phyloP scores from a whole-genome alignment of 1,284 basidiomycete genomes.

The Trichosporon inkin region DNA sequence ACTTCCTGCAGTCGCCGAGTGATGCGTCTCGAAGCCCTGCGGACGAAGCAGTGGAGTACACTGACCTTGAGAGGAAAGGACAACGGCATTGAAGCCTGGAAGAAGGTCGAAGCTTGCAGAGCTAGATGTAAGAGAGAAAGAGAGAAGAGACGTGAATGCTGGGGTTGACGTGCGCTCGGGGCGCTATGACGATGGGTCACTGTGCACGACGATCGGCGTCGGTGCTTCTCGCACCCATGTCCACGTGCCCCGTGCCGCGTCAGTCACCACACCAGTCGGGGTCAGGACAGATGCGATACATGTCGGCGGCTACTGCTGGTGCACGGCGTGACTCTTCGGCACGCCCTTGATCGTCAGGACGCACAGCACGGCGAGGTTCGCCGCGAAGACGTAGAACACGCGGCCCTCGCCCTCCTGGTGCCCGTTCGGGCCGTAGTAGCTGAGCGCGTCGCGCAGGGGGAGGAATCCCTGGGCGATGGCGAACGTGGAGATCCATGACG shows the following conservation, averaged over 20 bases:
- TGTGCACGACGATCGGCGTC: no score
- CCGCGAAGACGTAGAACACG: slow-evolving; percentile 75
- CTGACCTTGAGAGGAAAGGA: no score
- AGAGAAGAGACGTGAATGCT: no score
- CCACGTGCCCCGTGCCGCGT: not conserved
- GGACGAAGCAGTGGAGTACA: no score
- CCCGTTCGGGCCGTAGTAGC: slow-evolving; percentile 34
- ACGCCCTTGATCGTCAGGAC: slow-evolving; percentile 32
- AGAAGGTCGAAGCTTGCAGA: no score
- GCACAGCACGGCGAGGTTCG: slow-evolving; percentile 28
- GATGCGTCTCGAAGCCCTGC: no score
- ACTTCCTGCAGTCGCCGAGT: no score
- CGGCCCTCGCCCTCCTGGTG: slow-evolving; percentile 61
- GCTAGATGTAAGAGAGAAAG: no score
- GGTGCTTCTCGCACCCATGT: no score
- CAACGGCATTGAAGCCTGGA: no score
- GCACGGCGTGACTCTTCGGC: slow-evolving; percentile 8
- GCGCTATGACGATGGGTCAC: no score
- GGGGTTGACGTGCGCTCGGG: no score
- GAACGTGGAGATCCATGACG: slow-evolving; percentile 86
- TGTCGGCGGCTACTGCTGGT: not conserved
- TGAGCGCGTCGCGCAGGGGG: slow-evolving; percentile 68
- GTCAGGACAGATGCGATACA: not conserved
- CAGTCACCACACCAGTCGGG: not conserved
- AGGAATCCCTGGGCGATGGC: slow-evolving; percentile 75